These are phyloP conservation scores for Arthroderma sp. DNA, from an alignment of 2,329 filamentous ascomycete genomes.

Conservation along the genomic window DNA sequence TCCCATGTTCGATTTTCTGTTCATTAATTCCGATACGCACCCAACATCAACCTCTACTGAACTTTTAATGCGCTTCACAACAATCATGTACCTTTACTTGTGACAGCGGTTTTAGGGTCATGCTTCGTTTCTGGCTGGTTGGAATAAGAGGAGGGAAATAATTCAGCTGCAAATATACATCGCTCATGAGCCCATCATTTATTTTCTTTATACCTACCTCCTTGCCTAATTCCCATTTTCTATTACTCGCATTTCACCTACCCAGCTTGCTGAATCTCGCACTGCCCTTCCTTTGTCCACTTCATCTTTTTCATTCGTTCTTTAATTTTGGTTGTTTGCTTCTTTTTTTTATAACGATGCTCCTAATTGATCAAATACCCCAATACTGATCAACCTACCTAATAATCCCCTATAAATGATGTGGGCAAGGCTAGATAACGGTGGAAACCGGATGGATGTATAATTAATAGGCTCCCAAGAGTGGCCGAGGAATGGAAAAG, in stretches of 20 bases:
- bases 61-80: slow-evolving; percentile 2
- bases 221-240: neutral
- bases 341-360: neutral
- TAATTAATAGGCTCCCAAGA: neutral
- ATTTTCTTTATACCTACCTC: neutral
- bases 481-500: neutral
- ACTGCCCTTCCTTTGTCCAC: neutral
- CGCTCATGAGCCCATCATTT: neutral
- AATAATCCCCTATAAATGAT: neutral
- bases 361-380: neutral
- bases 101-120: slow-evolving; percentile 3
- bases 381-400: neutral
- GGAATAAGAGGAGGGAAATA: slow-evolving; percentile 1
- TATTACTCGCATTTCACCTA: neutral
- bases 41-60: neutral
- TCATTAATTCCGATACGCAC: neutral
- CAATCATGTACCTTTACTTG: slow-evolving; percentile 5
- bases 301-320: neutral
- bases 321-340: neutral
- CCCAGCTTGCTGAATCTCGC: neutral
- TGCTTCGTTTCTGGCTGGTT: slow-evolving; percentile 1
- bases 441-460: neutral
- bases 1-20: neutral
- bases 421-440: neutral
- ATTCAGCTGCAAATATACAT: neutral